Evolutionary conservation across 148 eudicot species (phyloP).

Genomic region (Rhododendron molle): DNA sequence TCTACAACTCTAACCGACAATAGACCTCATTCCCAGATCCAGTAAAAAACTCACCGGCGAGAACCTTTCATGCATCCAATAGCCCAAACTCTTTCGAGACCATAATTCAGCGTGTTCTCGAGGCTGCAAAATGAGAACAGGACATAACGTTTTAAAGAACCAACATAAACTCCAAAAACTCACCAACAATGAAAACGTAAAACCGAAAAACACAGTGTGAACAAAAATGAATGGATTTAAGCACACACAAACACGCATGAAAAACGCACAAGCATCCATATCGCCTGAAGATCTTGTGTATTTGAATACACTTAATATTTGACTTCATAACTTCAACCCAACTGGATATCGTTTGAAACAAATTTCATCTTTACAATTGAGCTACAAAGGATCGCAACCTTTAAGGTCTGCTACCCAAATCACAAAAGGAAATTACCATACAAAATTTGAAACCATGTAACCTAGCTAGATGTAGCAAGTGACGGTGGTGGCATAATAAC

Average conservation of each 20-base stretch:
- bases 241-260: neutral
- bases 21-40: neutral
- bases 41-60: conserved; percentile 44
- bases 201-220: neutral
- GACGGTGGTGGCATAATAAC: neutral
- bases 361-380: neutral
- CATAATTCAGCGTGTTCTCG: conserved; percentile 83
- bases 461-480: conserved; percentile 7
- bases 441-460: neutral
- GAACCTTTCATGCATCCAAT: conserved; percentile 84
- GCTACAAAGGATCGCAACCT: neutral
- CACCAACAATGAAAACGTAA: neutral
- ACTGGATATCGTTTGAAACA: neutral
- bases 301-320: neutral
- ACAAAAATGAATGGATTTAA: neutral
- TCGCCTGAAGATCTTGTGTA: neutral
- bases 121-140: conserved; percentile 51
- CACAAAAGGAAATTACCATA: neutral
- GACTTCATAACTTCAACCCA: neutral
- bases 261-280: neutral
- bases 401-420: neutral
- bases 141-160: neutral
- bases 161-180: conserved; percentile 1
- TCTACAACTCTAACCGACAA: neutral
- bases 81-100: conserved; percentile 95